phyloP scores from a whole-genome alignment of 192 early-diverging fungal genomes.

The Linnemannia hyalina region DNA sequence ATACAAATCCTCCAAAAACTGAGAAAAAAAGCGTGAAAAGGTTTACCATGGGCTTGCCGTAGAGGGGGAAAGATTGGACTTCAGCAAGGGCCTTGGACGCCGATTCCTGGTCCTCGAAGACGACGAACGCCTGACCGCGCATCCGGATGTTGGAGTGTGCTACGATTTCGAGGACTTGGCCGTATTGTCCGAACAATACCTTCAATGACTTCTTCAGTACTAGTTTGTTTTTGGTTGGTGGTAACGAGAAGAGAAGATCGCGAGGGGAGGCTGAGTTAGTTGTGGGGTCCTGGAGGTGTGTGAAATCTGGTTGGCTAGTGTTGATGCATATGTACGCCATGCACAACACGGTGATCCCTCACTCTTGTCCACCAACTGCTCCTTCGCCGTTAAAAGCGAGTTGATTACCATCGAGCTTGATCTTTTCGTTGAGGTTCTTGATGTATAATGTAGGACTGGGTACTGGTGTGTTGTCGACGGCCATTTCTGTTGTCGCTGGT shows the following conservation, averaged over 20 bases:
- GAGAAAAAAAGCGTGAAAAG: too few species aligned
- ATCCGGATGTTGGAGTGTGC: slow-evolving; percentile 84
- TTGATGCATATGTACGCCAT: too few species aligned
- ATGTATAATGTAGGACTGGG: slow-evolving; percentile 83
- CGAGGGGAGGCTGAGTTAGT: neutral
- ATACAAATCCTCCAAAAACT: neutral
- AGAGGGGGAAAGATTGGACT: slow-evolving; percentile 87
- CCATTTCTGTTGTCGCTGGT: slow-evolving; percentile 24
- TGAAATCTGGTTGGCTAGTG: too few species aligned
- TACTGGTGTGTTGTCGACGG: slow-evolving; percentile 68
- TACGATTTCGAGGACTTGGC: slow-evolving; percentile 85
- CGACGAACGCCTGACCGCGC: slow-evolving; percentile 96
- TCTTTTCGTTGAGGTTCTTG: slow-evolving; percentile 85
- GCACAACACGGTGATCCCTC: too few species aligned
- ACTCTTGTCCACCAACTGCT: too few species aligned
- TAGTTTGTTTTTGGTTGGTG: slow-evolving; percentile 28
- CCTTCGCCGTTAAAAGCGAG: too few species aligned
- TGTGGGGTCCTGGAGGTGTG: too few species aligned
- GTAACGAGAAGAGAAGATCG: neutral
- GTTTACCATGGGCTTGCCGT: slow-evolving; percentile 85
- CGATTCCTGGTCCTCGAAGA: slow-evolving; percentile 77
- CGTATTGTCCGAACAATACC: slow-evolving; percentile 87
- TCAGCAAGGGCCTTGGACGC: slow-evolving; percentile 85
- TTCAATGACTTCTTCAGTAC: slow-evolving; percentile 80
- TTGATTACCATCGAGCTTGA: slow-evolving; percentile 68